Base-by-base conservation (phyloP, 768 basidiomycete species). In the Tulasnella sp. region DNA sequence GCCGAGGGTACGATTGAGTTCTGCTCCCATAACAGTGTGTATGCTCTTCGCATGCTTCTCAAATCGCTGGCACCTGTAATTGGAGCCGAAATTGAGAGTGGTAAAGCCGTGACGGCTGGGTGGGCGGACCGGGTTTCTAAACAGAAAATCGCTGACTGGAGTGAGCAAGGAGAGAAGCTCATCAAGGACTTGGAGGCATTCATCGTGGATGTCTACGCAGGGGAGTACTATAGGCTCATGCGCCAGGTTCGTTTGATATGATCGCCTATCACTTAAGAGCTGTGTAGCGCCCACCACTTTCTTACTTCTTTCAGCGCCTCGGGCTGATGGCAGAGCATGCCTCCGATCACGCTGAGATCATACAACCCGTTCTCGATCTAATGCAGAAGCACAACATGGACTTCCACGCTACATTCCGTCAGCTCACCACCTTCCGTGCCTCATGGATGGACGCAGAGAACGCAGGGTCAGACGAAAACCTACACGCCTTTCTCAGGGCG, bases 401-500 rank as follows among this genome's bases (percentile, higher is more conserved):
- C 71, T 94, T 92, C 72, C 83, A 92, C 66, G 76, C 79, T 12
- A 85, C 91, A 2, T 90, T 97, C 77, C 81, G 94, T 24, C 73
- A 69, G 2, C 74, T 99, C 8, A 73, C 76, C 1, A 71, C 69
- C 43, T 92, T 94, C 78, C 73, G 73, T 15, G 78, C 83, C 19
- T 65, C 66, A 9, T 42, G 59, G n/a, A 42, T 66, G 15, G 70
- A 50, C 54, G 24, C 62, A 9, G 25, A 53, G 17, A 58, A 59
- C 2, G 56, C 53, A 15, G 50, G 60, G 10, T 53, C 59, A 19
- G 50, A 55, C 31, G 60, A 43, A 29, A 25, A 25, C 17, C 51
- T 62, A 15, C 46, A 60, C 17, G 22, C 29, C 4, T 60, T 63
- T 15, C 64, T 60, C 54, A 79, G 60, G 68, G 82, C 38, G 66